These are phyloP conservation scores for Ciborinia camelliae DNA, from an alignment of 2,329 filamentous ascomycete genomes.

Conservation along the genomic window DNA sequence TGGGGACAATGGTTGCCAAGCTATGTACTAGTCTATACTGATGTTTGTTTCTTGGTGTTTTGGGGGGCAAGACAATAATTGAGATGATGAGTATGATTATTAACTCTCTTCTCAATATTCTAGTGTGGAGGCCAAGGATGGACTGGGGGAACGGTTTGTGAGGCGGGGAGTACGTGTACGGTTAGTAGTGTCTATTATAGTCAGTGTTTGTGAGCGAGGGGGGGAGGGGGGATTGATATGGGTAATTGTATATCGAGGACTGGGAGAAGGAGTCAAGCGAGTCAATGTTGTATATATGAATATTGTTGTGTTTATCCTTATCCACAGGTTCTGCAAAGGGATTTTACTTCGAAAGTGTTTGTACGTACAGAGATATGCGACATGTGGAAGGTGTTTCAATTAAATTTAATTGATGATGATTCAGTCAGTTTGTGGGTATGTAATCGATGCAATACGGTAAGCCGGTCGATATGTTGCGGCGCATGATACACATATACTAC, in stretches of 20 bases:
- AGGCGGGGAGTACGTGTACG: slow-evolving; percentile 24
- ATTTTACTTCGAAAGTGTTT: background rate
- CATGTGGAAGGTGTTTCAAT: background rate
- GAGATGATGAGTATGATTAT: background rate
- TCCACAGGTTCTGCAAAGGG: background rate
- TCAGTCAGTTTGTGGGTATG: background rate
- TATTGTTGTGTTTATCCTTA: background rate
- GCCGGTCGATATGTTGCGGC: background rate
- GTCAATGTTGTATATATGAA: background rate
- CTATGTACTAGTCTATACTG: no score
- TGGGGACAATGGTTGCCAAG: no score
- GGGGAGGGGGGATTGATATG: background rate
- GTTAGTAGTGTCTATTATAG: slow-evolving; percentile 26
- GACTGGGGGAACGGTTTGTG: slow-evolving; percentile 26
- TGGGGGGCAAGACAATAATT: background rate
- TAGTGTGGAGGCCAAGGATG: slow-evolving; percentile 29
- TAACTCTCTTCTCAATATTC: rapidly evolving
- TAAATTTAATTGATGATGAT: background rate
- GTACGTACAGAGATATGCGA: background rate
- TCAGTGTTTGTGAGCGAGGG: slow-evolving; percentile 24
- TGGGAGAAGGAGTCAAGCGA: background rate
- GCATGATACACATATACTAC: background rate
- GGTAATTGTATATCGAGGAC: background rate
- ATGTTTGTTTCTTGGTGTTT: background rate
- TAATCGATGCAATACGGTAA: background rate